Percentiles rank a stretch among this genome's conserved stretches.
These are phyloP conservation scores for Boletus coccyginus DNA, from an alignment of 768 basidiomycete species.

Conservation along the genomic window DNA sequence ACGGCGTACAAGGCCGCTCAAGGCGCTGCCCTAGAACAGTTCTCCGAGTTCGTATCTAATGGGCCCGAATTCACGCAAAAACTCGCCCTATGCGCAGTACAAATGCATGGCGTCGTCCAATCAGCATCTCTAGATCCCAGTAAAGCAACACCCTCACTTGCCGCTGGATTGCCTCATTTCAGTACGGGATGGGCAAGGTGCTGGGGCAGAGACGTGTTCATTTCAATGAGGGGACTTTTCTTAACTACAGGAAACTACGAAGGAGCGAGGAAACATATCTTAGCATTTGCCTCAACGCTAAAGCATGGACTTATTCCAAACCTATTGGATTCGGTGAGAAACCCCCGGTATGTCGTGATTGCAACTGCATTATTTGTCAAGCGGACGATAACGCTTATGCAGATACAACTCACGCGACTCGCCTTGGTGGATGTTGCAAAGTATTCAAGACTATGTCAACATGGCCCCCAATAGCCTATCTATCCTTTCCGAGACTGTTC, in stretches of 20 bases:
- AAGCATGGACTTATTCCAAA: slow-evolving; percentile 98
- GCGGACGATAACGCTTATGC: not conserved
- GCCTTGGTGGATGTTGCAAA: slow-evolving; percentile 99
- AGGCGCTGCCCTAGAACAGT: slow-evolving; percentile 78
- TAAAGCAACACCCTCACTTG: slow-evolving; percentile 72
- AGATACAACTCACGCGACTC: slow-evolving; percentile 97
- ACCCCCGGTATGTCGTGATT: slow-evolving; percentile 58
- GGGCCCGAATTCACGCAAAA: slow-evolving; percentile 91
- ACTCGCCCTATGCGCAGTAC: slow-evolving; percentile 79
- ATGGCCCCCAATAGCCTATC: slow-evolving; percentile 82
- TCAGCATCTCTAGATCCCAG: slow-evolving; percentile 85
- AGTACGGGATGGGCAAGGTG: slow-evolving; percentile 90
- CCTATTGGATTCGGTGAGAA: slow-evolving; percentile 83
- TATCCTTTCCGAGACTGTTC: slow-evolving; percentile 77
- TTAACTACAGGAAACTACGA: slow-evolving; percentile 87
- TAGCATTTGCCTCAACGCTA: slow-evolving; percentile 88
- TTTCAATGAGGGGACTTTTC: slow-evolving; percentile 90
- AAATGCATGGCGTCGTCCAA: slow-evolving; percentile 89
- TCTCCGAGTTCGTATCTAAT: slow-evolving; percentile 78
- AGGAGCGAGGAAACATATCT: slow-evolving; percentile 84
- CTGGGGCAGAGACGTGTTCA: slow-evolving; percentile 96
- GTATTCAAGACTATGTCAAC: slow-evolving; percentile 89
- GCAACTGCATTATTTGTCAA: not conserved
- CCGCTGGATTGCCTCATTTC: slow-evolving; percentile 96
- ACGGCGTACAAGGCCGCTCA: slow-evolving; percentile 93